Conservation (phyloP, 495 filamentous ascomycete genomes). For the Elasticomyces elasticus region DNA sequence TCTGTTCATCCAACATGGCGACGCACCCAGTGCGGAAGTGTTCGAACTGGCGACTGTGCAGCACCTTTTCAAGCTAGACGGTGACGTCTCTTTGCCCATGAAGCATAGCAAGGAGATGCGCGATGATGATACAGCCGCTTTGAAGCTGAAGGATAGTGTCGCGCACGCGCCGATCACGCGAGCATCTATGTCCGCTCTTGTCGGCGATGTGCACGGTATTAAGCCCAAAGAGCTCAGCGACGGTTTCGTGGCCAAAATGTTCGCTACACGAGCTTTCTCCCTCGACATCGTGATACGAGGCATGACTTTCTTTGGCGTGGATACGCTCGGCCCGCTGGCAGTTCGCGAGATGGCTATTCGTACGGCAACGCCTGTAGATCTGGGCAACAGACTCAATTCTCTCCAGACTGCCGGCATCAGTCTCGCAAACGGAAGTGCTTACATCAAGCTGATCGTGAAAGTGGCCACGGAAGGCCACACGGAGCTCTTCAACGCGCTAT, state of each 20-base stretch:
- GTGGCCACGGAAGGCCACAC: constrained; percentile 46
- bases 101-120: not conserved
- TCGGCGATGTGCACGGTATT: constrained; percentile 39
- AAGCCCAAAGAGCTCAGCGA: constrained; percentile 47
- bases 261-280: constrained; percentile 58
- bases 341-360: constrained; percentile 60
- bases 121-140: not conserved
- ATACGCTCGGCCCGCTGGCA: constrained; percentile 59
- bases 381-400: constrained; percentile 46
- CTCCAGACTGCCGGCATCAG: constrained; percentile 51
- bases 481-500: constrained; percentile 47
- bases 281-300: constrained; percentile 55
- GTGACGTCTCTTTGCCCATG: constrained; percentile 3
- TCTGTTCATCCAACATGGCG: constrained; percentile 39
- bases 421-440: constrained; percentile 44
- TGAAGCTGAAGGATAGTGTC: too few species aligned
- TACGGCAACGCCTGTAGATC: constrained; percentile 41
- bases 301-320: constrained; percentile 53
- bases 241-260: constrained; percentile 55
- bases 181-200: constrained; percentile 31
- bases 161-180: constrained; percentile 7
- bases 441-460: constrained; percentile 47
- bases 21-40: constrained; percentile 36
- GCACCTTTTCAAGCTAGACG: constrained; percentile 6
- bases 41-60: constrained; percentile 5